phyloP scores from a whole-genome alignment of 805 yeast species.

The Pichia sporocuriosa region DNA sequence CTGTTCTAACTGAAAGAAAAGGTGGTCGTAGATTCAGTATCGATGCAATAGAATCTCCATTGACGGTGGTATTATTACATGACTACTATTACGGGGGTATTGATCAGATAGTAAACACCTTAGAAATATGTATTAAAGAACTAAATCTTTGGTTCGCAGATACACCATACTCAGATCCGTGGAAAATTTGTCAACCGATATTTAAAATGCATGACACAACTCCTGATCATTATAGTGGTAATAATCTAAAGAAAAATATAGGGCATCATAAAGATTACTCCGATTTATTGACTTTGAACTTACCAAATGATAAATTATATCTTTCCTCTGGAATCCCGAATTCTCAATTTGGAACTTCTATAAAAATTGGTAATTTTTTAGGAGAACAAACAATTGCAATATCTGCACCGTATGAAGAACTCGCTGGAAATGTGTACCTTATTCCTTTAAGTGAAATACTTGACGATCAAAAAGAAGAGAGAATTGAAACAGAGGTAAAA shows the following conservation, averaged over 20 bases:
- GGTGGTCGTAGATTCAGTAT: slow-evolving; percentile 9
- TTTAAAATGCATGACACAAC: slow-evolving; percentile 14
- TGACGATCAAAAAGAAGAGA: neutral
- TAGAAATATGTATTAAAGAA: slow-evolving; percentile 32
- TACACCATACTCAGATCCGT: slow-evolving; percentile 22
- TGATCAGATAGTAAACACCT: slow-evolving; percentile 38
- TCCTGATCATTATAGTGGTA: too few relatives aligned
- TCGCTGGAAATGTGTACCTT: slow-evolving; percentile 38
- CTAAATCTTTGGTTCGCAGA: slow-evolving; percentile 37
- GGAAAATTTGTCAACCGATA: slow-evolving; percentile 30
- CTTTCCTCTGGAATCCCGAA: slow-evolving; percentile 19
- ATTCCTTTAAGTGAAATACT: slow-evolving; percentile 33
- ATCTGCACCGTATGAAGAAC: slow-evolving; percentile 43
- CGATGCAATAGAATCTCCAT: slow-evolving; percentile 33
- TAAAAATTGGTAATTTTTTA: slow-evolving; percentile 38
- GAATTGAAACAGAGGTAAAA: too few relatives aligned
- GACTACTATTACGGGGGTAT: slow-evolving; percentile 49
- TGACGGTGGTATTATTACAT: slow-evolving; percentile 36
- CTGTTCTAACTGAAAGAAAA: slow-evolving; percentile 11
- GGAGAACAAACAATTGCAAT: slow-evolving; percentile 38
- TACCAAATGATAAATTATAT: slow-evolving; percentile 5
- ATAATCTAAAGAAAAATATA: too few relatives aligned
- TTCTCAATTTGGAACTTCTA: slow-evolving; percentile 41
- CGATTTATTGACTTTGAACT: too few relatives aligned
- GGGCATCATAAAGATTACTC: too few relatives aligned